Base-by-base conservation (phyloP, 169 alveolate genomes). In the Toxoplasma gondii region DNA sequence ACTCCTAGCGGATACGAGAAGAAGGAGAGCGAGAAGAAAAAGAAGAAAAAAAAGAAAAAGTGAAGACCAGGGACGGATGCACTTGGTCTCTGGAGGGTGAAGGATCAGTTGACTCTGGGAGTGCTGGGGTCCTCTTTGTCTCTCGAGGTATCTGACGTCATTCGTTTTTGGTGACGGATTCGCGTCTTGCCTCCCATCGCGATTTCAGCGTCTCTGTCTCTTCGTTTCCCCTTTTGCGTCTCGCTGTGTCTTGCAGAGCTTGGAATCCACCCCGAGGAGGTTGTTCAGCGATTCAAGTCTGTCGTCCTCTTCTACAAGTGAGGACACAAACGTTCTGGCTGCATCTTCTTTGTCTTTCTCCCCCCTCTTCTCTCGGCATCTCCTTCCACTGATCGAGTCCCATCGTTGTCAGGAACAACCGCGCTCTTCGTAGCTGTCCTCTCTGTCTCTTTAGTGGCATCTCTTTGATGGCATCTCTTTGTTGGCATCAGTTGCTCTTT, bases 211-310 rank as follows among this genome's bases (percentile, higher is more conserved):
- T 64, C n/a, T 64, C 74, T 64, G 74, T 64, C n/a, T 22, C 29
- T 64, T 64, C 22, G 24, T 64, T 53, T 19, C 19, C 67, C 27
- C 9, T 53, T 53, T 53, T 9, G 67, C 67, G 67, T 53, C 27
- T 53, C n/a, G 67, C 19, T 9, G 27, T 31, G n/a, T 7, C 19
- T 17, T 74, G 84, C 84, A 74, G 84, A 74, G 44, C 43, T 74
- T 9, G 84, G 84, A n/a, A 74, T 74, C n/a, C 44, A 36, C 84
- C 84, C 84, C 49, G 84, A 74, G 44, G 84, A 74, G n/a, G 43
- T 74, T n/a, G 39, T 74, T 7, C 84, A 74, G 43, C 84, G 84
- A 12, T 12, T 74, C 27, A 74, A 74, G n/a, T 74, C 84, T 12
- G 84, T 74, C 44, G 24, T 74, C 27, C n/a, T 74, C 84, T 74